Evolutionary conservation across 768 basidiomycete genomes (phyloP).

Genomic region (Tulasnella sp.): DNA sequence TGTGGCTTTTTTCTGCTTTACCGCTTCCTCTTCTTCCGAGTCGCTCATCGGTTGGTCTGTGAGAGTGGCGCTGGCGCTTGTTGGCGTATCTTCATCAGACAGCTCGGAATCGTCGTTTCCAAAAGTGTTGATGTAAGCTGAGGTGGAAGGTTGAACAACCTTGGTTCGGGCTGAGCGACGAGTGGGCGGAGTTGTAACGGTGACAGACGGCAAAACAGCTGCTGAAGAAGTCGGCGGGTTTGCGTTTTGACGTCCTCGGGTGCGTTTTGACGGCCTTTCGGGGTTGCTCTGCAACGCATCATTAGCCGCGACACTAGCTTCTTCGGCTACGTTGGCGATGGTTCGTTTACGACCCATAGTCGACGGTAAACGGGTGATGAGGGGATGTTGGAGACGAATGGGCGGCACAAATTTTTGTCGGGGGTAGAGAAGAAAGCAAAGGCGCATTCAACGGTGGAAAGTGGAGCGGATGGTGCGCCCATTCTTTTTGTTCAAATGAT

Average conservation of each 20-base stretch:
- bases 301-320: neutral
- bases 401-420: neutral
- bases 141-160: neutral
- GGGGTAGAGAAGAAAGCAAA: neutral
- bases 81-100: neutral
- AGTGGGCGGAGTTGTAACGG: neutral
- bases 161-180: conserved; percentile 9
- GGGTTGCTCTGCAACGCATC: neutral
- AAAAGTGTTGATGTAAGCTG: conserved; percentile 15
- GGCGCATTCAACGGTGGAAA: neutral
- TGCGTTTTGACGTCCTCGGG: conserved; percentile 18
- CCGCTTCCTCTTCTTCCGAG: conserved; percentile 24
- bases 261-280: conserved; percentile 25
- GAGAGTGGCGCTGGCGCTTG: neutral
- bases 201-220: neutral
- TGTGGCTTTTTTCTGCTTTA: neutral
- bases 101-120: conserved; percentile 25
- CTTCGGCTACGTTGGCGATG: neutral
- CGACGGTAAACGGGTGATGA: neutral
- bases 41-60: neutral
- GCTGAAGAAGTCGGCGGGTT: neutral
- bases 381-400: neutral
- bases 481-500: neutral
- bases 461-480: neutral
- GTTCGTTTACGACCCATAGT: conserved; percentile 12